Conservation (phyloP, 2,329 filamentous ascomycete genomes). For the Leptographium galeiforme region DNA sequence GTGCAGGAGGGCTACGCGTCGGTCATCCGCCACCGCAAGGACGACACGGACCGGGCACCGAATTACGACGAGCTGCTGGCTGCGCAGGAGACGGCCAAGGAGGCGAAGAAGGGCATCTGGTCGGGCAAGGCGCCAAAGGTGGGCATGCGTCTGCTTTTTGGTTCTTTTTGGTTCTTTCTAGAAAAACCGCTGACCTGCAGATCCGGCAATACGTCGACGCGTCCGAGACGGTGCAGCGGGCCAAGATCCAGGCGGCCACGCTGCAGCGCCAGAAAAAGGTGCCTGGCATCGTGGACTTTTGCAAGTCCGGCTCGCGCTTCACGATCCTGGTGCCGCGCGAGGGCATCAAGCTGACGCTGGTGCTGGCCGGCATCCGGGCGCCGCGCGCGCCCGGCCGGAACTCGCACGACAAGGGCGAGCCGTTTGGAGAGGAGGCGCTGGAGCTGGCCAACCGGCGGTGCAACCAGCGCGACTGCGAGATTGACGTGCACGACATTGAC, state of each 20-base stretch:
- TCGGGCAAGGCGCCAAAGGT: constrained; percentile 69
- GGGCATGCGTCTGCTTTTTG: not conserved
- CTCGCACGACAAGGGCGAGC: constrained; percentile 70
- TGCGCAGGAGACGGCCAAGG: constrained; percentile 71
- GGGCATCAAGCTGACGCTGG: constrained; percentile 86
- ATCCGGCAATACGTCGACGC: constrained; percentile 75
- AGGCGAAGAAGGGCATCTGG: constrained; percentile 90
- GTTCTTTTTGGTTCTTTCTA: too few species aligned
- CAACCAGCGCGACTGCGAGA: constrained; percentile 90
- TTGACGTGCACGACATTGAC: constrained; percentile 89
- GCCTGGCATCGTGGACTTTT: constrained; percentile 88
- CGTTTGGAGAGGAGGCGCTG: constrained; percentile 87
- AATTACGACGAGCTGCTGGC: constrained; percentile 84
- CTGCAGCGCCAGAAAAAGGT: constrained; percentile 86
- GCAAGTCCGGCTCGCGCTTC: constrained; percentile 93
- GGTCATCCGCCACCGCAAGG: constrained; percentile 87
- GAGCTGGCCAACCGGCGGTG: constrained; percentile 80
- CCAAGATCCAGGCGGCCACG: constrained; percentile 81
- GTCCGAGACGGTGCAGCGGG: constrained; percentile 85
- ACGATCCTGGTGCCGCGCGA: constrained; percentile 85
- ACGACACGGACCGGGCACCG: constrained; percentile 84
- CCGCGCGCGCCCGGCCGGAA: constrained; percentile 70
- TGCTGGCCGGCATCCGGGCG: constrained; percentile 83
- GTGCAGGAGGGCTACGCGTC: constrained; percentile 91
- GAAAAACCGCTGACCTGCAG: constrained; percentile 6